phyloP scores from a whole-genome alignment of 192 early-diverging fungal genomes.

The Coemansia sp. region DNA sequence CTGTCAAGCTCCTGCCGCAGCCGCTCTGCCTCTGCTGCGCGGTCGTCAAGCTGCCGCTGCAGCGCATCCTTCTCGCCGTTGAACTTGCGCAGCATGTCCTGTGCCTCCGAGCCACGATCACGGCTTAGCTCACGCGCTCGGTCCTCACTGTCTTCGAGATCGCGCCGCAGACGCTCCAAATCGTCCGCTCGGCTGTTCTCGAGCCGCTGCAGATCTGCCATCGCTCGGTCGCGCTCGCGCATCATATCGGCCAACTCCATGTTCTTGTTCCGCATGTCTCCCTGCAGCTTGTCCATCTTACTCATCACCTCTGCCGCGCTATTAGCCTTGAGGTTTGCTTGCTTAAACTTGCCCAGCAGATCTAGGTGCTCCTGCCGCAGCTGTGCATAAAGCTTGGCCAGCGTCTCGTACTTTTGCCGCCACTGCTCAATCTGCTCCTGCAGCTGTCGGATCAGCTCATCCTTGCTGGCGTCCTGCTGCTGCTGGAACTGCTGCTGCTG shows the following conservation, averaged over 20 bases:
- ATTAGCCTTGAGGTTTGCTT: constrained; percentile 77
- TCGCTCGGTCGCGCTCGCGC: constrained; percentile 83
- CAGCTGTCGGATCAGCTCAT: constrained; percentile 78
- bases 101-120: constrained; percentile 81
- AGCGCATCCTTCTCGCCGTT: constrained; percentile 82
- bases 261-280: constrained; percentile 72
- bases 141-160: constrained; percentile 76
- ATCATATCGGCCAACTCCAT: constrained; percentile 84
- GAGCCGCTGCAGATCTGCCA: constrained; percentile 76
- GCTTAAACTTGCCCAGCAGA: constrained; percentile 86
- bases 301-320: constrained; percentile 81
- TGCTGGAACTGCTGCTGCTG: constrained; percentile 67
- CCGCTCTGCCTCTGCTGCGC: constrained; percentile 33
- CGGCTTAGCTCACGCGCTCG: constrained; percentile 75
- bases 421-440: constrained; percentile 95
- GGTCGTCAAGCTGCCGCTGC: constrained; percentile 59
- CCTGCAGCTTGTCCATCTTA: constrained; percentile 78
- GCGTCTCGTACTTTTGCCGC: constrained; percentile 96
- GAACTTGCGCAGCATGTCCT: constrained; percentile 76
- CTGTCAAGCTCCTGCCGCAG: constrained; percentile 49
- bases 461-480: constrained; percentile 77
- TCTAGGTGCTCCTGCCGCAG: constrained; percentile 95
- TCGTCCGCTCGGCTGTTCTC: constrained; percentile 82
- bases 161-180: constrained; percentile 72
- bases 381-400: constrained; percentile 97